A percentile compares a stretch with the other conserved stretches of the same genome.
Evolutionary conservation across 768 basidiomycete species (phyloP).

Genomic region (Scleroderma citrinum): DNA sequence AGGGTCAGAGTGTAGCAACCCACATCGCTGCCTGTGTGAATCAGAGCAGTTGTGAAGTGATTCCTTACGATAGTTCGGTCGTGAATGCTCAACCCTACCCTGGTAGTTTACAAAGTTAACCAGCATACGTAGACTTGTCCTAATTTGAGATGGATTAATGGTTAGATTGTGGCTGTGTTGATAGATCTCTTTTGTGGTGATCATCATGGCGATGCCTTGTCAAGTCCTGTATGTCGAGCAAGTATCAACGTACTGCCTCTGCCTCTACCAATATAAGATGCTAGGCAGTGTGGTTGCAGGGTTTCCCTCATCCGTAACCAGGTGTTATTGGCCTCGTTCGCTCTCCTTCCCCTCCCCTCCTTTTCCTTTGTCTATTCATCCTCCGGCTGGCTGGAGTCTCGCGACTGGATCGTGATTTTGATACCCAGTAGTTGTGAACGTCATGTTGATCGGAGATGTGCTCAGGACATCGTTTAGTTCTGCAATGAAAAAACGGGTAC

Average conservation of each 20-base stretch:
- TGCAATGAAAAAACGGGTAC: slow-evolving; percentile 10
- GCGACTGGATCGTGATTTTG: slow-evolving; percentile 12
- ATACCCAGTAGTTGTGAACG: not conserved
- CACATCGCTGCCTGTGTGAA: slow-evolving; percentile 39
- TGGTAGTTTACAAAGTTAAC: slow-evolving; percentile 7
- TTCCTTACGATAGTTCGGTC: slow-evolving; percentile 18
- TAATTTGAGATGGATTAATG: not conserved
- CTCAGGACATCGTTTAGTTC: not conserved
- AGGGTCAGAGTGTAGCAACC: slow-evolving; percentile 39
- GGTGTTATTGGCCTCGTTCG: slow-evolving; percentile 1
- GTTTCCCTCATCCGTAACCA: not conserved
- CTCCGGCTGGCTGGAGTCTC: not conserved
- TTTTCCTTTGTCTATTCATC: not conserved
- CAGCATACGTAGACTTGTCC: not conserved
- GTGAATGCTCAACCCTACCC: slow-evolving; percentile 33
- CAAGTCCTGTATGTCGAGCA: no score
- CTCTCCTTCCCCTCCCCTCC: not conserved
- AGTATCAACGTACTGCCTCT: no score
- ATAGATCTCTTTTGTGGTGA: no score
- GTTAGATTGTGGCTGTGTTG: not conserved
- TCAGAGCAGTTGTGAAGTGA: slow-evolving; percentile 16
- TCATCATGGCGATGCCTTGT: not conserved
- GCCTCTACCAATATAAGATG: not conserved
- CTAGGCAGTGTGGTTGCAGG: not conserved
- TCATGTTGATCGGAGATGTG: not conserved